A percentile compares a stretch with the other conserved stretches of the same genome.
phyloP scores from a whole-genome alignment of 1,284 basidiomycete species.

The Tilletia walkeri region DNA sequence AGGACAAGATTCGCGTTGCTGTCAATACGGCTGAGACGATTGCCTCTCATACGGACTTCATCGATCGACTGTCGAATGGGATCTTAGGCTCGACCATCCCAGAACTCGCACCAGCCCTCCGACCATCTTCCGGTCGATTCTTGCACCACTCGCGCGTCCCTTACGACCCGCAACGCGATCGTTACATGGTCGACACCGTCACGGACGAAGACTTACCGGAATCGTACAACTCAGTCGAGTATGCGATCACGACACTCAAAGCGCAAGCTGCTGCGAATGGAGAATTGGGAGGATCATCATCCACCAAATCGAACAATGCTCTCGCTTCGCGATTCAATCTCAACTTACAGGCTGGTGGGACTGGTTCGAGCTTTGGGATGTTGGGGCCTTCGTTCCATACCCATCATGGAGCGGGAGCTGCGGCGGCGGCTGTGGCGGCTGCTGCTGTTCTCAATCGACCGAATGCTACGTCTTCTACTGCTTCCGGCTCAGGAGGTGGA shows the following conservation, averaged over 20 bases:
- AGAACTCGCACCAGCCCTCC: conserved; percentile 14
- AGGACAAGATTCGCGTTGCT: conserved; percentile 98
- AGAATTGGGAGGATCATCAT: neutral
- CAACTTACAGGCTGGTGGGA: conserved; percentile 22
- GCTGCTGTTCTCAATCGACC: conserved; percentile 27
- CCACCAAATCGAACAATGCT: neutral
- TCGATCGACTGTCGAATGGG: conserved; percentile 45
- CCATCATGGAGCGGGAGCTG: conserved; percentile 16
- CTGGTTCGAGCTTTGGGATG: conserved; percentile 18
- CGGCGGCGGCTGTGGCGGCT: conserved; percentile 21
- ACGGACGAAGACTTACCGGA: neutral
- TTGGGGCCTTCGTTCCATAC: conserved; percentile 22
- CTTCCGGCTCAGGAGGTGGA: conserved; percentile 15
- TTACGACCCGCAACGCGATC: neutral
- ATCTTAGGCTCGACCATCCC: conserved; percentile 23
- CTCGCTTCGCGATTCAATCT: neutral
- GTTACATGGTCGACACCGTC: conserved; percentile 11
- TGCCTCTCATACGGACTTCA: conserved; percentile 53
- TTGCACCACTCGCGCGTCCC: conserved; percentile 10
- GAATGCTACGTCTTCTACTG: conserved; percentile 23
- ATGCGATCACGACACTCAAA: conserved; percentile 22
- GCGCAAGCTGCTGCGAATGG: conserved; percentile 4
- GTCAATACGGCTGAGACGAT: conserved; percentile 83
- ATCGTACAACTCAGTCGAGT: neutral
- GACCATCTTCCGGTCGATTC: conserved; percentile 10